phyloP scores from a whole-genome alignment of 306 rosid species.

The Boehmeria nivea region DNA sequence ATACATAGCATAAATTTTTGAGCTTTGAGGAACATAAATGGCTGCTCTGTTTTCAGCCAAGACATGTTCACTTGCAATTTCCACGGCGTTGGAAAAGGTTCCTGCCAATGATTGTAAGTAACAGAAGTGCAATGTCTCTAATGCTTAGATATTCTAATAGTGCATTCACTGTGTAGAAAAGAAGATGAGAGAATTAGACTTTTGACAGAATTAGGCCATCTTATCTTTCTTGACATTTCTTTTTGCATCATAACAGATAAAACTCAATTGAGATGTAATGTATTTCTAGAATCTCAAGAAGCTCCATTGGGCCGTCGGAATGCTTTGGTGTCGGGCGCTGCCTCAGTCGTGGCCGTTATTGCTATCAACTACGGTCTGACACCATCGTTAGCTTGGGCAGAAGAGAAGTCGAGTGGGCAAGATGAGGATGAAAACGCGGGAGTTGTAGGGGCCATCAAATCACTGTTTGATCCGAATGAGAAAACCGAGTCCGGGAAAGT shows the following conservation, averaged over 20 bases:
- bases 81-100: slow-evolving; percentile 19
- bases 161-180: no score
- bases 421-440: slow-evolving; percentile 40
- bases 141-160: no score
- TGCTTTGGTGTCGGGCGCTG: slow-evolving; percentile 25
- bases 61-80: slow-evolving; percentile 33
- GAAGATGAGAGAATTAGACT: no score
- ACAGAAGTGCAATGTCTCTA: not conserved
- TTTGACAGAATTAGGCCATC: slow-evolving; percentile 3
- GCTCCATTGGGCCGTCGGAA: slow-evolving; percentile 48
- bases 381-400: slow-evolving; percentile 45
- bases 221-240: slow-evolving; percentile 30
- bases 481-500: slow-evolving; percentile 69
- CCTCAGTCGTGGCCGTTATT: slow-evolving; percentile 34
- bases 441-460: slow-evolving; percentile 52
- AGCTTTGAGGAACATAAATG: slow-evolving; percentile 28
- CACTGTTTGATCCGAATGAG: slow-evolving; percentile 67
- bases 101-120: slow-evolving; percentile 38
- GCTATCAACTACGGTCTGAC: slow-evolving; percentile 35
- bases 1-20: no score
- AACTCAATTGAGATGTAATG: slow-evolving; percentile 41
- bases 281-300: slow-evolving; percentile 33
- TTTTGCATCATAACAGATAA: slow-evolving; percentile 51
- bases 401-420: slow-evolving; percentile 34
- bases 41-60: slow-evolving; percentile 39